Conservation (phyloP, 2,329 filamentous ascomycete genomes). For the Pseudomassariella vexata region DNA sequence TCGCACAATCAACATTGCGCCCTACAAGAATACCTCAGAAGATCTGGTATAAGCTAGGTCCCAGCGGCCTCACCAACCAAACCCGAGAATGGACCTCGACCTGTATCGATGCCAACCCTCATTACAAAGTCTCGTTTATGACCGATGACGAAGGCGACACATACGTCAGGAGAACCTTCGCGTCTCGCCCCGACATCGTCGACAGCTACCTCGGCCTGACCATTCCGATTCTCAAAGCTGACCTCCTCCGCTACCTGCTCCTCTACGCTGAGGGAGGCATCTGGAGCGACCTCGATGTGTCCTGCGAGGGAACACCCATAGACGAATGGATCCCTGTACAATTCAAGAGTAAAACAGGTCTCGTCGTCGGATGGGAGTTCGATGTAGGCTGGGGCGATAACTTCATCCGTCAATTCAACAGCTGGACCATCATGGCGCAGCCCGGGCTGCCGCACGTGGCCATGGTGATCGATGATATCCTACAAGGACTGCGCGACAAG, state of each 20-base stretch:
- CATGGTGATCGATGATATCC: constrained; percentile 13
- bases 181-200: constrained; percentile 23
- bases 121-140: constrained; percentile 19
- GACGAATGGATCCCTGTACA: constrained; percentile 26
- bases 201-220: constrained; percentile 15
- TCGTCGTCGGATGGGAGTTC: constrained; percentile 23
- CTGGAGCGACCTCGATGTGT: constrained; percentile 11
- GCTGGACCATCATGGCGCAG: constrained; percentile 7
- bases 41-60: constrained; percentile 33
- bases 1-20: background rate
- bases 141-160: constrained; percentile 32
- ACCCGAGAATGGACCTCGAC: constrained; percentile 23
- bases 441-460: constrained; percentile 5
- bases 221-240: constrained; percentile 8
- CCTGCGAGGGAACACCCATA: constrained; percentile 13
- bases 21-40: constrained; percentile 20
- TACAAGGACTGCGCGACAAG: constrained; percentile 6
- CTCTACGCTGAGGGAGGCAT: constrained; percentile 11
- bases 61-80: constrained; percentile 24
- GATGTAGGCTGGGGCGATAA: constrained; percentile 14
- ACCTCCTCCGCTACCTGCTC: constrained; percentile 10
- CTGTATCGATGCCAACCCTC: constrained; percentile 21
- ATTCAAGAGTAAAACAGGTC: constrained; percentile 6
- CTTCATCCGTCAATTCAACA: constrained; percentile 10
- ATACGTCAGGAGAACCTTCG: constrained; percentile 56